phyloP scores from a whole-genome alignment of 331 rosid genomes.

The Ulmus americana region DNA sequence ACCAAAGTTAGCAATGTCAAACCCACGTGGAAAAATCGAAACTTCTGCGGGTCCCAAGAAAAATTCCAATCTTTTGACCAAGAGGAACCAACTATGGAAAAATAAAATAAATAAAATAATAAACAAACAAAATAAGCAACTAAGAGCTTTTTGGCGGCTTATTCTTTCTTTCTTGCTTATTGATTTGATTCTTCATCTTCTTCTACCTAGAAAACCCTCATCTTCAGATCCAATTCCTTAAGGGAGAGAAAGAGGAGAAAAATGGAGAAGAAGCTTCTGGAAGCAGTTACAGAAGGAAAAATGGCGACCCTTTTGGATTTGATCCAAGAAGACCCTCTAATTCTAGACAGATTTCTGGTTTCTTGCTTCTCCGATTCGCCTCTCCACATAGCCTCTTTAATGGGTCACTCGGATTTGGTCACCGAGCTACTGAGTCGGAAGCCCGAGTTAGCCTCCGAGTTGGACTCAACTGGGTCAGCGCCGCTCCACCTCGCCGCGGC shows the following conservation, averaged over 20 bases:
- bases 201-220: not conserved
- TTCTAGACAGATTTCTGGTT: slow-evolving; percentile 7
- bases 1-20: too few relatives aligned
- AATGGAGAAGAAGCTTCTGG: slow-evolving; percentile 28
- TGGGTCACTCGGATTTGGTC: slow-evolving; percentile 20
- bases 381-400: slow-evolving; percentile 19
- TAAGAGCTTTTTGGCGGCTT: too few relatives aligned
- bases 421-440: slow-evolving; percentile 17
- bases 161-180: too few relatives aligned
- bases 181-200: not conserved
- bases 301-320: slow-evolving; percentile 16
- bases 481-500: slow-evolving; percentile 24
- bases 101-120: too few relatives aligned
- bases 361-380: slow-evolving; percentile 22
- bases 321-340: slow-evolving; percentile 20
- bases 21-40: too few relatives aligned
- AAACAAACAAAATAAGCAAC: too few relatives aligned
- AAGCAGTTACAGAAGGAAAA: slow-evolving; percentile 21
- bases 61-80: too few relatives aligned
- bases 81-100: too few relatives aligned
- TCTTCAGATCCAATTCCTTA: not conserved
- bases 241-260: not conserved
- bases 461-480: slow-evolving; percentile 20
- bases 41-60: too few relatives aligned
- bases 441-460: slow-evolving; percentile 20